Conservation (phyloP, 2,329 filamentous ascomycete genomes). For the Metarhizium brunneum region DNA sequence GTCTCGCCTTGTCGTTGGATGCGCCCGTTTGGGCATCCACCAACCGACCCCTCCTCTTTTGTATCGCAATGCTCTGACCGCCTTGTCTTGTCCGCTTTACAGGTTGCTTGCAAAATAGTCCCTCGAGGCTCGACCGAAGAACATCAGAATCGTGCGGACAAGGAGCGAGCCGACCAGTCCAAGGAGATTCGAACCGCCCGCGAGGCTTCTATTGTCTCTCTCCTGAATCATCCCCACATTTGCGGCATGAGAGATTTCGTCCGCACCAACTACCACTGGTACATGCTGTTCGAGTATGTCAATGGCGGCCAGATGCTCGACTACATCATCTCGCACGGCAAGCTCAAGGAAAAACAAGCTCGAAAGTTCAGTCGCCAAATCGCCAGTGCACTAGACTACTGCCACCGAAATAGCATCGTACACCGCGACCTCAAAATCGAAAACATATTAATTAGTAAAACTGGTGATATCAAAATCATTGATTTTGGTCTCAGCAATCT, state of each 20-base stretch:
- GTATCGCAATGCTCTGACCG: neutral
- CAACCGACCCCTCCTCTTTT: neutral
- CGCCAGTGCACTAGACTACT: constrained; percentile 92
- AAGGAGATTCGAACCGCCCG: constrained; percentile 93
- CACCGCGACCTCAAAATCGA: constrained; percentile 97
- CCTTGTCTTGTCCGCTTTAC: constrained; percentile 4
- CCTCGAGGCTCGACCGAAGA: constrained; percentile 85
- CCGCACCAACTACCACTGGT: constrained; percentile 96
- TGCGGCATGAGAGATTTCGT: constrained; percentile 94
- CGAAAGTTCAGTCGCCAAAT: constrained; percentile 97
- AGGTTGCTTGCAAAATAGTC: constrained; percentile 94
- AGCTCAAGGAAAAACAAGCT: constrained; percentile 96
- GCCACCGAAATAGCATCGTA: constrained; percentile 95
- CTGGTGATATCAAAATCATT: constrained; percentile 98
- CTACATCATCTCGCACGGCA: constrained; percentile 97
- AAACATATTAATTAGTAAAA: constrained; percentile 98
- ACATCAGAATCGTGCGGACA: constrained; percentile 59
- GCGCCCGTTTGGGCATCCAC: neutral
- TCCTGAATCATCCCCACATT: constrained; percentile 90
- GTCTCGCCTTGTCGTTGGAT: neutral
- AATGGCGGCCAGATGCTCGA: constrained; percentile 99
- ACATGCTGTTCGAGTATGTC: constrained; percentile 99
- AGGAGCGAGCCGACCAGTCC: constrained; percentile 86
- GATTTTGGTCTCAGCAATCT: constrained; percentile 97
- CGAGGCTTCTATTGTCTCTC: constrained; percentile 91